Evolutionary conservation across 148 eudicot species (phyloP).

Genomic region (Fagopyrum esculentum): DNA sequence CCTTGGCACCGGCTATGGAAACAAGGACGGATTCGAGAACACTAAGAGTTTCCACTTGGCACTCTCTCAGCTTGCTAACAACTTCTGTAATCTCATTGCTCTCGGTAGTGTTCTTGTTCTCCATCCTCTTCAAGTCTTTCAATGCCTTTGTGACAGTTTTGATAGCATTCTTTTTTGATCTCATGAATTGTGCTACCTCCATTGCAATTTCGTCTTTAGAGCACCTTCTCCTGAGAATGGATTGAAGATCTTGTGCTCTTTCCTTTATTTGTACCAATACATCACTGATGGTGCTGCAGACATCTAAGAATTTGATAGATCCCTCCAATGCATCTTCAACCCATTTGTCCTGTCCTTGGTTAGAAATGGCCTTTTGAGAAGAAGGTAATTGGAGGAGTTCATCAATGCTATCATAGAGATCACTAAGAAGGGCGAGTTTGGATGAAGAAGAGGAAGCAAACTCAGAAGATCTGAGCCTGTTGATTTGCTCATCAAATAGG

Average conservation of each 20-base stretch:
- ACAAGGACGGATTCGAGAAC: neutral
- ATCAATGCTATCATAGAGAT: constrained; percentile 15
- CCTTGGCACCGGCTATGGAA: neutral
- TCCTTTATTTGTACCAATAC: constrained; percentile 20
- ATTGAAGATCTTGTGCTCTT: constrained; percentile 11
- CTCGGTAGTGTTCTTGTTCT: neutral
- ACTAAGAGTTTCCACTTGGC: neutral
- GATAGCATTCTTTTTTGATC: neutral
- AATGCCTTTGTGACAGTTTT: neutral
- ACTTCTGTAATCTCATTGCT: neutral
- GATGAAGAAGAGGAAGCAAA: constrained; percentile 1
- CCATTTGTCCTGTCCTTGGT: neutral
- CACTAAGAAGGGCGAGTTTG: neutral
- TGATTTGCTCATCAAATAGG: neutral
- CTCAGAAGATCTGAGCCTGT: neutral
- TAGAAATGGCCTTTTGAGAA: constrained; percentile 15
- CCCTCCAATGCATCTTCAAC: constrained; percentile 14
- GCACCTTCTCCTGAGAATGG: constrained; percentile 6
- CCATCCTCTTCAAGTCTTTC: neutral
- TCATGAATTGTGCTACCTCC: neutral
- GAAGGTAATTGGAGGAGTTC: constrained; percentile 29
- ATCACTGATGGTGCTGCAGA: constrained; percentile 19
- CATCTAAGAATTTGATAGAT: constrained; percentile 25
- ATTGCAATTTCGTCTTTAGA: neutral
- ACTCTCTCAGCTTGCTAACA: neutral